Percentiles rank a stretch among this genome's conserved stretches.
phyloP scores from a whole-genome alignment of 2,329 filamentous ascomycete species.

The Penicillium freii region DNA sequence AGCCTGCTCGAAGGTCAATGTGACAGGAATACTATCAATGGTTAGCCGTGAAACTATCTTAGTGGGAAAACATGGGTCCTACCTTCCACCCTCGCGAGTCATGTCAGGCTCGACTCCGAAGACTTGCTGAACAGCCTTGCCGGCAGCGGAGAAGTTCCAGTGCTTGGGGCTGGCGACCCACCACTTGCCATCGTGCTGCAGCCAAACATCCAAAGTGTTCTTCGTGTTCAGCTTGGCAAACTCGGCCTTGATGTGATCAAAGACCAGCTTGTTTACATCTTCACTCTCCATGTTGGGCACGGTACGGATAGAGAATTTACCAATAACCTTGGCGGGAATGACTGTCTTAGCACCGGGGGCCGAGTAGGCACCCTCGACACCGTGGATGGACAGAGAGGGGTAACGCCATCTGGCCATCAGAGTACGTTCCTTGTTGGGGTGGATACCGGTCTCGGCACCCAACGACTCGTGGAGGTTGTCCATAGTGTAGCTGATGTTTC shows the following conservation, averaged over 20 bases:
- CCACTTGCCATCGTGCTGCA: constrained; percentile 95
- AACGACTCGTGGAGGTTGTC: constrained; percentile 89
- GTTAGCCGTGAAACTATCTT: constrained; percentile 20
- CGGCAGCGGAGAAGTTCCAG: constrained; percentile 95
- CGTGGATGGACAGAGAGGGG: constrained; percentile 90
- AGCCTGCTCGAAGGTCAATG: constrained; percentile 93
- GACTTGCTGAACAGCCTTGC: constrained; percentile 93
- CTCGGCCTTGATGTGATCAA: constrained; percentile 76
- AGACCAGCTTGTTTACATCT: constrained; percentile 80
- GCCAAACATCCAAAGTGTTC: constrained; percentile 78
- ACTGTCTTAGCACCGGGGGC: constrained; percentile 95
- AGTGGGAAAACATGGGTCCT: constrained; percentile 30
- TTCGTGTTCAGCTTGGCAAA: constrained; percentile 88
- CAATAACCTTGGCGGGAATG: constrained; percentile 94
- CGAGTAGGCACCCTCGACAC: constrained; percentile 91
- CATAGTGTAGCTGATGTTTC: constrained; percentile 91
- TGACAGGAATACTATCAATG: constrained; percentile 82
- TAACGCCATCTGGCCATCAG: constrained; percentile 96
- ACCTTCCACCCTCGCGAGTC: constrained; percentile 91
- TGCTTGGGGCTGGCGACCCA: constrained; percentile 97
- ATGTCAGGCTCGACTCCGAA: constrained; percentile 93
- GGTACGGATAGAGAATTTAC: constrained; percentile 97
- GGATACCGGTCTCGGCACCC: constrained; percentile 83
- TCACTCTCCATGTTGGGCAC: constrained; percentile 97
- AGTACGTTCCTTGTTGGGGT: constrained; percentile 82